A percentile compares a stretch with the other conserved stretches of the same genome.
These are phyloP conservation scores for Syzygium aqueum DNA, from an alignment of 345 rosid species.

Conservation along the genomic window DNA sequence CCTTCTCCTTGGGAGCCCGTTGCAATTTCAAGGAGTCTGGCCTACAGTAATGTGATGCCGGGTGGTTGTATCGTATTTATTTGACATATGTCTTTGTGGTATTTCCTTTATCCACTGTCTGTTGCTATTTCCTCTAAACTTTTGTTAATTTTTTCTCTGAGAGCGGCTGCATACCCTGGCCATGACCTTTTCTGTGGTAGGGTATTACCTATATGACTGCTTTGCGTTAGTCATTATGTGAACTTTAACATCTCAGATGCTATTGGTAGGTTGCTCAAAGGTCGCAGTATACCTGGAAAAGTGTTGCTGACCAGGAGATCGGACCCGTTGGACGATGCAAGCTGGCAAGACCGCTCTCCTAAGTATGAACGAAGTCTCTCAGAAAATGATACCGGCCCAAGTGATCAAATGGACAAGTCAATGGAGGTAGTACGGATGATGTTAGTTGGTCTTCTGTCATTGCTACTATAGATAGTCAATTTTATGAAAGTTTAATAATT, in stretches of 20 bases:
- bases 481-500: neutral
- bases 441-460: neutral
- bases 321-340: slow-evolving; percentile 43
- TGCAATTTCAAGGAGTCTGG: neutral
- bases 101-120: neutral
- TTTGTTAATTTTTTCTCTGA: neutral
- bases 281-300: slow-evolving; percentile 89
- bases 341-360: slow-evolving; percentile 38
- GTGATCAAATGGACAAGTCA: slow-evolving; percentile 33
- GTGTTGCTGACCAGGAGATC: slow-evolving; percentile 71
- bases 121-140: neutral
- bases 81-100: neutral
- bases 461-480: neutral
- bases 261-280: slow-evolving; percentile 62
- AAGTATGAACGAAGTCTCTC: slow-evolving; percentile 64
- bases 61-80: neutral
- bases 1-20: neutral
- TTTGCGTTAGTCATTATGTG: neutral
- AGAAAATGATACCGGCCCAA: slow-evolving; percentile 60
- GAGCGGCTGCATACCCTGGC: neutral
- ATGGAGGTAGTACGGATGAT: slow-evolving; percentile 28
- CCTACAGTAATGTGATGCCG: neutral
- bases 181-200: neutral
- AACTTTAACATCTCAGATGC: neutral
- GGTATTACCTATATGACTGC: neutral